These are phyloP conservation scores for Fraxinus floribunda DNA, from an alignment of 305 asterid species.

Conservation along the genomic window DNA sequence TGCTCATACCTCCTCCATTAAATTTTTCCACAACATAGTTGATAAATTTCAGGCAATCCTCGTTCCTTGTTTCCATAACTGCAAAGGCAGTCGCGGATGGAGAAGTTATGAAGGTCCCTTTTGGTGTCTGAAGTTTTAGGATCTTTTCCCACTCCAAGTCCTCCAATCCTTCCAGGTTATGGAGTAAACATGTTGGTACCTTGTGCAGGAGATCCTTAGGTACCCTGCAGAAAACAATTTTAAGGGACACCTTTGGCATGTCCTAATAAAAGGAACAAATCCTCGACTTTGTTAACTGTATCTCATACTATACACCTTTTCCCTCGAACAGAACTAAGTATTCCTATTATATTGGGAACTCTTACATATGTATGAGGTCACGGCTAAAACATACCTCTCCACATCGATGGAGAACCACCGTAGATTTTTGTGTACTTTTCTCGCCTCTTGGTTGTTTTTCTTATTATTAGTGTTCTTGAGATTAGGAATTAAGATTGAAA, in stretches of 20 bases:
- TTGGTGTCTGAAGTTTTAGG: conserved; percentile 22
- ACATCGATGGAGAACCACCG: no score
- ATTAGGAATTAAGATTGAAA: neutral
- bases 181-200: conserved; percentile 31
- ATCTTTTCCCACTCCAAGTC: conserved; percentile 37
- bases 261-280: neutral
- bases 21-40: conserved; percentile 23
- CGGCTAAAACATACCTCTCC: no score
- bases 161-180: conserved; percentile 39
- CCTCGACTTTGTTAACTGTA: neutral
- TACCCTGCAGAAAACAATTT: conserved; percentile 28
- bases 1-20: conserved; percentile 42
- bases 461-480: neutral
- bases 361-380: no score
- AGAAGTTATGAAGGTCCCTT: conserved; percentile 37
- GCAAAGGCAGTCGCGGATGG: conserved; percentile 43
- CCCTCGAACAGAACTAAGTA: no score
- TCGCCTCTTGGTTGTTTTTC: no score
- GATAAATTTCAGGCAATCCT: conserved; percentile 32
- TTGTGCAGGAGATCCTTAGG: conserved; percentile 38
- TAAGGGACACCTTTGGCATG: neutral
- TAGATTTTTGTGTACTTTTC: no score
- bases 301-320: no score
- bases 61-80: conserved; percentile 34
- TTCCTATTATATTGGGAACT: neutral